phyloP scores from a whole-genome alignment of 1,284 basidiomycete species.

The Rhodotorula sp. region DNA sequence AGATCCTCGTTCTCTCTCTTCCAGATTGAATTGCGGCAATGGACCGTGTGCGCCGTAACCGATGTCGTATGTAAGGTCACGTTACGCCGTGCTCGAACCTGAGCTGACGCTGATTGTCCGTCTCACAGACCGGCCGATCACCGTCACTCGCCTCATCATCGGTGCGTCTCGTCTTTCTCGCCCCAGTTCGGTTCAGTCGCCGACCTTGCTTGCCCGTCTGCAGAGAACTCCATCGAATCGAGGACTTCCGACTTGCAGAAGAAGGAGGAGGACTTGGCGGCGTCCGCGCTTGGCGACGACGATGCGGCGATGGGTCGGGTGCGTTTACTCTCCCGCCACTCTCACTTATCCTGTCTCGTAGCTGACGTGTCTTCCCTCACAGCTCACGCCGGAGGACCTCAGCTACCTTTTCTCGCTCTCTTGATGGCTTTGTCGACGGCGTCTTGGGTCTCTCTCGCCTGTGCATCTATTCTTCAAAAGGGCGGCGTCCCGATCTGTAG shows the following conservation, averaged over 20 bases:
- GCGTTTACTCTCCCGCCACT: slow-evolving; percentile 70
- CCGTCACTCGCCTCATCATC: slow-evolving; percentile 88
- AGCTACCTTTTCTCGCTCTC: slow-evolving; percentile 49
- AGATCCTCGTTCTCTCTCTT: background rate
- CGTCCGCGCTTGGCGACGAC: slow-evolving; percentile 17
- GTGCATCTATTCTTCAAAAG: too few relatives aligned
- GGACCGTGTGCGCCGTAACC: slow-evolving; percentile 71
- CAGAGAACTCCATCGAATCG: slow-evolving; percentile 63
- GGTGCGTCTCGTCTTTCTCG: background rate
- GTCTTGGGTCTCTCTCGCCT: too few relatives aligned
- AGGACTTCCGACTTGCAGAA: slow-evolving; percentile 86
- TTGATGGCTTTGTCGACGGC: too few relatives aligned
- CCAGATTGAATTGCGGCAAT: slow-evolving; percentile 61
- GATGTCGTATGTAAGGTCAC: slow-evolving; percentile 28
- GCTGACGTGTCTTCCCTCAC: too few relatives aligned
- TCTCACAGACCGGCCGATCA: slow-evolving; percentile 79
- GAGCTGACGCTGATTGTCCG: slow-evolving; percentile 53
- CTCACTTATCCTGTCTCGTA: too few relatives aligned
- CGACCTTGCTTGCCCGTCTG: background rate
- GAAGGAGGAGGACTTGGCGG: slow-evolving; percentile 61
- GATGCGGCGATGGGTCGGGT: slow-evolving; percentile 50
- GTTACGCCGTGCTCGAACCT: background rate
- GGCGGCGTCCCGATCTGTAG: background rate
- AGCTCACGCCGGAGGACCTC: slow-evolving; percentile 79
- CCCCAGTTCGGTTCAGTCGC: background rate